A percentile compares a stretch with the other conserved stretches of the same genome.
Evolutionary conservation across 495 filamentous ascomycete species (phyloP).

Genomic region (Annulohypoxylon nitens): DNA sequence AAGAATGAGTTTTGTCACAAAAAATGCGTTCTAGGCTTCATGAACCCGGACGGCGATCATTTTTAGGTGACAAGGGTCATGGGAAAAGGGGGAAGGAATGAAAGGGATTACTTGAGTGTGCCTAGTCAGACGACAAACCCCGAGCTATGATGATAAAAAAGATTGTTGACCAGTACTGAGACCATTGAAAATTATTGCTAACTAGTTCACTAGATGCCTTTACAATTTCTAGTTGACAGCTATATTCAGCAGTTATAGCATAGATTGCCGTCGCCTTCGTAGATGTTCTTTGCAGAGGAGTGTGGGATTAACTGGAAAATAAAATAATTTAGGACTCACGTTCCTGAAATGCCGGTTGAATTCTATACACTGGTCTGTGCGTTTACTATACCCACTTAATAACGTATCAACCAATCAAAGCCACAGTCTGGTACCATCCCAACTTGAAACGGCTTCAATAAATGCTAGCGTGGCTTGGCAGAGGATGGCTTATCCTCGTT

Average conservation of each 20-base stretch:
- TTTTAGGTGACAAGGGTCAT: not conserved
- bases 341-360: not conserved
- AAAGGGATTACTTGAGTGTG: not conserved
- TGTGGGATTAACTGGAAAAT: not conserved
- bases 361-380: not conserved
- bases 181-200: not conserved
- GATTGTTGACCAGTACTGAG: not conserved
- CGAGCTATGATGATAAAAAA: not conserved
- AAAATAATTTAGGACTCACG: not conserved
- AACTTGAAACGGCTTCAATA: constrained; percentile 36
- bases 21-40: not conserved
- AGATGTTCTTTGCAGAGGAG: not conserved
- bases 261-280: not conserved
- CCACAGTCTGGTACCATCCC: not conserved
- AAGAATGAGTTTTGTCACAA: not conserved
- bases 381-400: not conserved
- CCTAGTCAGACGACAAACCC: not conserved
- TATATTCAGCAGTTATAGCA: not conserved
- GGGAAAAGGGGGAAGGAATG: not conserved
- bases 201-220: not conserved
- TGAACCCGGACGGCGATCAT: not conserved
- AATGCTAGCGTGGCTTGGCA: constrained; percentile 37
- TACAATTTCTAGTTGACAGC: not conserved
- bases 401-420: not conserved
- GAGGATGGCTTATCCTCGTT: constrained; percentile 18